Conservation (phyloP, 345 rosid genomes). For the Lepidium didymum region DNA sequence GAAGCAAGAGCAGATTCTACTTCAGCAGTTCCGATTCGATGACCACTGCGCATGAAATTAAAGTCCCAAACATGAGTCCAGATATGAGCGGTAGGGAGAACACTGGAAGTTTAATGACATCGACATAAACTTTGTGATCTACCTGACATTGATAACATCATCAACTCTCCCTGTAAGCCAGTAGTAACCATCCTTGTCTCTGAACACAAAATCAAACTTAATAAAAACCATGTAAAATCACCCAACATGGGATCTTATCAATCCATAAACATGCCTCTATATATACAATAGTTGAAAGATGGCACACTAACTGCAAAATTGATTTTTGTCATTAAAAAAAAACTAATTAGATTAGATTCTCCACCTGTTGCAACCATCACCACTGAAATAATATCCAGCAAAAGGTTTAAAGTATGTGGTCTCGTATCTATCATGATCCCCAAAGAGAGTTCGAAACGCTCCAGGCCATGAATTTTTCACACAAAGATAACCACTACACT, state of each 20-base stretch:
- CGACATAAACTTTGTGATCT: not conserved
- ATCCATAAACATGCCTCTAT: not conserved
- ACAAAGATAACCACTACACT: slow-evolving; percentile 91
- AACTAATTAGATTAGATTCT: not conserved
- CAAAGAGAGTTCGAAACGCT: slow-evolving; percentile 91
- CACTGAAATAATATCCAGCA: slow-evolving; percentile 86
- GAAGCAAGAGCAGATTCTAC: slow-evolving; percentile 98
- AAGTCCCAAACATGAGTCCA: not conserved
- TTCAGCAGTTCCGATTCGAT: slow-evolving; percentile 98
- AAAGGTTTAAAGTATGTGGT: slow-evolving; percentile 96
- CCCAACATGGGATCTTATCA: not conserved
- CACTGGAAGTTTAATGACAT: not conserved
- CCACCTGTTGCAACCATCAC: slow-evolving; percentile 96
- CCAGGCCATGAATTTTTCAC: slow-evolving; percentile 94
- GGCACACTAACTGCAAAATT: not conserved
- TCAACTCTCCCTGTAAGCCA: slow-evolving; percentile 99
- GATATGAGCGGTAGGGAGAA: not conserved
- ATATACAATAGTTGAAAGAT: not conserved
- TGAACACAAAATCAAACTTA: slow-evolving; percentile 32
- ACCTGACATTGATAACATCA: slow-evolving; percentile 99
- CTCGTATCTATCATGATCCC: slow-evolving; percentile 98
- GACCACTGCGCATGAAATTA: slow-evolving; percentile 59
- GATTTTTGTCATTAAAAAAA: not conserved
- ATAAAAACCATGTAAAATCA: not conserved
- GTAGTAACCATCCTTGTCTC: slow-evolving; percentile 96